Evolutionary conservation across 1,284 basidiomycete genomes (phyloP).

Genomic region (Mycena sp.): DNA sequence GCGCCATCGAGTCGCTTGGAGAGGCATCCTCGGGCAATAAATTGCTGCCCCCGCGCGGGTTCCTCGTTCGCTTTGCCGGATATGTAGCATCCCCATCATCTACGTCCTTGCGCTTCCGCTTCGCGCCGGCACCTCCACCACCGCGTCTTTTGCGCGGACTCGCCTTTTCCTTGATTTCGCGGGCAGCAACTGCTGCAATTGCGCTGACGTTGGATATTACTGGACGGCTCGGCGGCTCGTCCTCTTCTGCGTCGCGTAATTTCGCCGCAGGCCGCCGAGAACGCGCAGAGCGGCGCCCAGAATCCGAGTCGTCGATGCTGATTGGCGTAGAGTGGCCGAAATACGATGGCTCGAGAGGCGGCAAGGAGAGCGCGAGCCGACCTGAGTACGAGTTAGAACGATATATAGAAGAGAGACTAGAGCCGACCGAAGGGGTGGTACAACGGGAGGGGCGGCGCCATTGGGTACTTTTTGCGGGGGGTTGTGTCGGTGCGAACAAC

Average conservation of each 20-base stretch:
- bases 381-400: too few species aligned
- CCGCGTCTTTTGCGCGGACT: conserved; percentile 54
- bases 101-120: conserved; percentile 67
- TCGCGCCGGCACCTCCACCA: conserved; percentile 45
- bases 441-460: conserved; percentile 67
- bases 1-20: conserved; percentile 38
- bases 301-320: conserved; percentile 45
- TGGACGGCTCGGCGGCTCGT: conserved; percentile 35
- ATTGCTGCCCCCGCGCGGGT: conserved; percentile 32
- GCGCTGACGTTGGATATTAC: conserved; percentile 43
- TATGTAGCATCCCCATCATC: conserved; percentile 76
- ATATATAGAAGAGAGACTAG: too few species aligned
- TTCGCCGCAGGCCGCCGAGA: conserved; percentile 64
- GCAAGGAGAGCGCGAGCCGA: conserved; percentile 70
- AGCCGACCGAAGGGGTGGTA: conserved; percentile 72
- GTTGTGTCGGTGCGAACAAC: conserved; percentile 20
- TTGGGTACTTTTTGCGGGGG: conserved; percentile 41
- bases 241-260: conserved; percentile 60
- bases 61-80: conserved; percentile 70
- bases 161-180: conserved; percentile 50
- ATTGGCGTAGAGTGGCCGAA: conserved; percentile 61
- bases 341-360: conserved; percentile 67
- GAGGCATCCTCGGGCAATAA: conserved; percentile 44
- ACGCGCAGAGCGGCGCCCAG: conserved; percentile 57
- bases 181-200: conserved; percentile 48